Base-by-base conservation (phyloP, 2,329 filamentous ascomycete species). In the Apiospora rasikravindrae region DNA sequence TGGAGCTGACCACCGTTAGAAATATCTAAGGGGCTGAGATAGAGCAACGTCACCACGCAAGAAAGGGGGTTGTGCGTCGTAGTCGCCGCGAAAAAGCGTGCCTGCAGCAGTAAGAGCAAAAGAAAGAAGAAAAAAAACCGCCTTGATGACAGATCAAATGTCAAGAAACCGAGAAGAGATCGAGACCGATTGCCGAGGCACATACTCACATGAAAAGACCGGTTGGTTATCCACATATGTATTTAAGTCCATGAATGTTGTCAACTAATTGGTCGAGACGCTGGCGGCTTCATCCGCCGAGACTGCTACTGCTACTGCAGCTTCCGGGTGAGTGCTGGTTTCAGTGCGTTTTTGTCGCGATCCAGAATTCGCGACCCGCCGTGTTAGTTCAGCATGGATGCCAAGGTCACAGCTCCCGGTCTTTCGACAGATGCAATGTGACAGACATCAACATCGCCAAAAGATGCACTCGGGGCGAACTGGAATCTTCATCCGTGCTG, bases 161-260 rank as follows among this genome's bases (percentile, higher is more conserved):
- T 33, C 53, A 33, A 19, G 29, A 13, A 37, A 47, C 16, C 22
- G 2, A 22, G 2, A 22, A 7, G 22, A 8, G 26, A 40, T 61
- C 19, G 53, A 33, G 53, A 37, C 53, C 29, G 53, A 37, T 37
- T 61, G 37, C 53, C 53, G 53, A 61, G 53, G 53, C 53, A 61
- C 8, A n/a, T 37, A 26, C 29, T 61, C 53, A 61, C 24, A 57
- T 57, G 51, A 10, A 61, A 61, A 61, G 53, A 4, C 53, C 53
- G 26, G 14, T 37, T 37, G 26, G 26, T 61, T 33, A 22, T 61
- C 26, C 29, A 61, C 29, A 61, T 16, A 61, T 16, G 7, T 19
- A 37, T 61, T 33, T 24, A 26, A 24, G 24, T 14, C 49, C 2
- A 33, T 14, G 14, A 49, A 7, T n/a, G 2, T 22, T n/a, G n/a